These are phyloP conservation scores for Nakataea oryzae DNA, from an alignment of 2,329 filamentous ascomycete genomes.

Conservation along the genomic window DNA sequence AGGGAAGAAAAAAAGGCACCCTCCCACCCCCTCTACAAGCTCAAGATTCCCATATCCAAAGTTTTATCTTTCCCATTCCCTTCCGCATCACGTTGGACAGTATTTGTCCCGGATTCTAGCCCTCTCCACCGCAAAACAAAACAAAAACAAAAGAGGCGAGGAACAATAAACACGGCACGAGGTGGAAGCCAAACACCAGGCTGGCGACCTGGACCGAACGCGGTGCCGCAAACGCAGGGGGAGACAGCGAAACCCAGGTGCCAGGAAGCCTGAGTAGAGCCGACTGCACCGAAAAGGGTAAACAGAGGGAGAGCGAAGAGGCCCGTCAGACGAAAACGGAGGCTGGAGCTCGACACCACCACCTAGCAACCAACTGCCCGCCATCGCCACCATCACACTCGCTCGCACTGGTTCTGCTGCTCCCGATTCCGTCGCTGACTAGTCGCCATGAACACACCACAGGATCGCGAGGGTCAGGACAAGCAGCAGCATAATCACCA, in stretches of 20 bases:
- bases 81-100: background rate
- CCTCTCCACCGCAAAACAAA: background rate
- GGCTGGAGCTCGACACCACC: background rate
- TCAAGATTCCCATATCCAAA: background rate
- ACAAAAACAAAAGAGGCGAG: too few relatives aligned
- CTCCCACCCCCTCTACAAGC: background rate
- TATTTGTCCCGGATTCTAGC: background rate
- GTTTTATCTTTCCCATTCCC: background rate
- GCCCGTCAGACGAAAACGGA: background rate
- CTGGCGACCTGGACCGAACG: background rate
- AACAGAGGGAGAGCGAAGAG: background rate
- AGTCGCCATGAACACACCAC: slow-evolving; percentile 1
- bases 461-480: background rate
- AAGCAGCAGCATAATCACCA: background rate
- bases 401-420: background rate
- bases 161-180: too few relatives aligned
- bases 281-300: background rate
- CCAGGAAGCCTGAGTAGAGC: background rate
- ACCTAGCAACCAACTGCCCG: background rate
- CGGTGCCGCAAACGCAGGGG: background rate
- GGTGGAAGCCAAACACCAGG: background rate
- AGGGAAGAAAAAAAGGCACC: background rate
- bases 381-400: background rate
- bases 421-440: slow-evolving; percentile 1
- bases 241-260: background rate